A percentile compares a stretch with the other conserved stretches of the same genome.
Evolutionary conservation across 2,329 filamentous ascomycete species (phyloP).

Genomic region (Mycosphaerella sp.): DNA sequence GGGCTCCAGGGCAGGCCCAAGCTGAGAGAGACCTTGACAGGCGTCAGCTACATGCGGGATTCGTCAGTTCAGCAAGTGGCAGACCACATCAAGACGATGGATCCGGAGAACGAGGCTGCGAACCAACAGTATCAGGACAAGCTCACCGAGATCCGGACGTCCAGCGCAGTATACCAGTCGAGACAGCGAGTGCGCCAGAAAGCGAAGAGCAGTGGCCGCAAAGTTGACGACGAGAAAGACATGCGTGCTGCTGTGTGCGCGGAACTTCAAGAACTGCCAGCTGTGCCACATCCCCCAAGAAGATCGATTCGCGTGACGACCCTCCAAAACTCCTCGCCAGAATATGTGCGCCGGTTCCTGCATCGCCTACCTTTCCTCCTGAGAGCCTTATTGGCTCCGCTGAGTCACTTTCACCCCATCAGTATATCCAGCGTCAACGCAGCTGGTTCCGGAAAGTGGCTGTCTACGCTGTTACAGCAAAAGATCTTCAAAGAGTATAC

Average conservation of each 20-base stretch:
- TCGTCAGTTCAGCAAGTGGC: conserved; percentile 36
- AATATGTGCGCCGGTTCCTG: conserved; percentile 40
- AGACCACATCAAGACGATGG: conserved; percentile 39
- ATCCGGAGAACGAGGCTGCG: conserved; percentile 43
- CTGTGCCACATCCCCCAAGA: conserved; percentile 46
- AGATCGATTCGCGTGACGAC: conserved; percentile 47
- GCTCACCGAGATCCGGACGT: conserved; percentile 38
- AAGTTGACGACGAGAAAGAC: conserved; percentile 39
- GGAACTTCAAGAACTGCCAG: conserved; percentile 44
- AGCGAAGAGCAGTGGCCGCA: conserved; percentile 31
- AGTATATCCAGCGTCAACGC: conserved; percentile 46
- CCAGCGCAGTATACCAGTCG: conserved; percentile 37
- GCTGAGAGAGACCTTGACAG: conserved; percentile 35
- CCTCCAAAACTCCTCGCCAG: conserved; percentile 40
- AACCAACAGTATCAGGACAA: conserved; percentile 39
- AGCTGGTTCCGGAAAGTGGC: conserved; percentile 48
- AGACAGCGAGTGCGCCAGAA: conserved; percentile 29
- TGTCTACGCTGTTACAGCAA: conserved; percentile 43
- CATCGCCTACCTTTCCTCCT: conserved; percentile 48
- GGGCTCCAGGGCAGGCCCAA: conserved; percentile 21
- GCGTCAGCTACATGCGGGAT: conserved; percentile 36
- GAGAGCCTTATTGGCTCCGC: conserved; percentile 43
- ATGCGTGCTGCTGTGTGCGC: conserved; percentile 48
- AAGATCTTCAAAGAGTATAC: conserved; percentile 48
- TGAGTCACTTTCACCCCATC: conserved; percentile 51